A percentile compares a stretch with the other conserved stretches of the same genome.
Evolutionary conservation across 176 grass and related monocot species (phyloP).

Genomic region (Chrysopogon serrulatus): DNA sequence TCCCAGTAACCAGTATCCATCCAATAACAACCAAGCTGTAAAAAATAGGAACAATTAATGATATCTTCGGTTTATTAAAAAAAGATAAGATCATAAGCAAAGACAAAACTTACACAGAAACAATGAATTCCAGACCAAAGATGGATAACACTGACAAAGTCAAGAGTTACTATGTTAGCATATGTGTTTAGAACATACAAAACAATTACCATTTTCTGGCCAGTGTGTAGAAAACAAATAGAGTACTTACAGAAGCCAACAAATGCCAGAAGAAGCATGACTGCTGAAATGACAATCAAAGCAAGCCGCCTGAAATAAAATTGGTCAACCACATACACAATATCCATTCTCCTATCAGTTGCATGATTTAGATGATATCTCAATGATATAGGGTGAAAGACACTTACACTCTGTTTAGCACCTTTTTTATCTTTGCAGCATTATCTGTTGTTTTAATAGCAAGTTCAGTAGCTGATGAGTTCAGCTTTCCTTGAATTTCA

Average conservation of each 20-base stretch:
- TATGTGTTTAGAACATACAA: not conserved
- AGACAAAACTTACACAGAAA: constrained; percentile 66
- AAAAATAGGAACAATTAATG: not conserved
- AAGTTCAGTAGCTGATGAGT: constrained; percentile 59
- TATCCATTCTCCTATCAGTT: not conserved
- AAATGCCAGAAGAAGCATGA: constrained; percentile 91
- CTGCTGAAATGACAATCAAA: constrained; percentile 73
- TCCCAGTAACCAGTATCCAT: constrained; percentile 93
- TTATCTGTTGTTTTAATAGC: constrained; percentile 54
- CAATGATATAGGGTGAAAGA: not conserved
- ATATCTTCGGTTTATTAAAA: not conserved
- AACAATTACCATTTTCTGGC: not conserved
- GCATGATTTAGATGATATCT: not conserved
- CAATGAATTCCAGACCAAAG: constrained; percentile 68
- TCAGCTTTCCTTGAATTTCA: constrained; percentile 61
- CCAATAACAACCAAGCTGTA: constrained; percentile 81
- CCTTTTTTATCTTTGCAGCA: constrained; percentile 56
- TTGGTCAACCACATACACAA: constrained; percentile 7
- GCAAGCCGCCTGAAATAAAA: constrained; percentile 53
- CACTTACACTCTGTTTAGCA: constrained; percentile 65
- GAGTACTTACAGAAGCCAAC: constrained; percentile 77
- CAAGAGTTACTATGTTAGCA: constrained; percentile 38
- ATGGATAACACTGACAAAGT: constrained; percentile 69
- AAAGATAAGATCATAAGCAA: not conserved
- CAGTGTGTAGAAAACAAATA: not conserved